Percentiles rank a stretch among this genome's conserved stretches.
phyloP scores from a whole-genome alignment of 257 asterid species.

The Vinca minor region DNA sequence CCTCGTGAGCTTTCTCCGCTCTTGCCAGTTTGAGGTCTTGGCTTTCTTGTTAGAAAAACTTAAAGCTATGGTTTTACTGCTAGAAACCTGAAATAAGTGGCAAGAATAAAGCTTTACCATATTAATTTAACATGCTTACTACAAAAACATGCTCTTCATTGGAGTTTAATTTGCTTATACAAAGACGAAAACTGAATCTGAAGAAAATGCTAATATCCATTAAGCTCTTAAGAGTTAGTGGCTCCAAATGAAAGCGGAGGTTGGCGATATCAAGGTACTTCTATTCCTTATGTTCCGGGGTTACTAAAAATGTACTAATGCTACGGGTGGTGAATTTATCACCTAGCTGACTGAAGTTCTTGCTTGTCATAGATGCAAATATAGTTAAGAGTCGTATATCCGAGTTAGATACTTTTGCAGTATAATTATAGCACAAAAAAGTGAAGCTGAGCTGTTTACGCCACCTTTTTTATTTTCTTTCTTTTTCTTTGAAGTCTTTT shows the following conservation, averaged over 20 bases:
- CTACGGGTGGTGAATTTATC: background rate
- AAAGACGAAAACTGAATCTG: too few species aligned
- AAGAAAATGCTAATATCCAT: background rate
- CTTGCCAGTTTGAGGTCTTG: constrained; percentile 54
- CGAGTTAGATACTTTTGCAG: background rate
- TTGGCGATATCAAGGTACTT: background rate
- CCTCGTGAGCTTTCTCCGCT: constrained; percentile 50
- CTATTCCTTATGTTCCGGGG: background rate
- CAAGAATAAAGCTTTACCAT: background rate
- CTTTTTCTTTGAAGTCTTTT: too few species aligned
- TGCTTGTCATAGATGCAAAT: background rate
- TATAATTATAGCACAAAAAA: background rate
- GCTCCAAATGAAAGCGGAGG: background rate
- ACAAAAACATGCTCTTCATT: background rate
- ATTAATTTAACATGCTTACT: background rate
- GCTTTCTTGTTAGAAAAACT: constrained; percentile 49
- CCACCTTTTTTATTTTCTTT: too few species aligned
- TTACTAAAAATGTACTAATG: too few species aligned
- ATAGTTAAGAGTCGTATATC: too few species aligned
- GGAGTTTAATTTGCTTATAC: background rate
- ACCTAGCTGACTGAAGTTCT: too few species aligned
- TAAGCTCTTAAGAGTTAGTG: background rate
- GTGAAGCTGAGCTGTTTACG: too few species aligned
- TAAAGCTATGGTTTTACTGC: constrained; percentile 19
- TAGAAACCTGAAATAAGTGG: constrained; percentile 33